phyloP scores from a whole-genome alignment of 1,139 yeast species.

The Scheffersomyces insectosa region DNA sequence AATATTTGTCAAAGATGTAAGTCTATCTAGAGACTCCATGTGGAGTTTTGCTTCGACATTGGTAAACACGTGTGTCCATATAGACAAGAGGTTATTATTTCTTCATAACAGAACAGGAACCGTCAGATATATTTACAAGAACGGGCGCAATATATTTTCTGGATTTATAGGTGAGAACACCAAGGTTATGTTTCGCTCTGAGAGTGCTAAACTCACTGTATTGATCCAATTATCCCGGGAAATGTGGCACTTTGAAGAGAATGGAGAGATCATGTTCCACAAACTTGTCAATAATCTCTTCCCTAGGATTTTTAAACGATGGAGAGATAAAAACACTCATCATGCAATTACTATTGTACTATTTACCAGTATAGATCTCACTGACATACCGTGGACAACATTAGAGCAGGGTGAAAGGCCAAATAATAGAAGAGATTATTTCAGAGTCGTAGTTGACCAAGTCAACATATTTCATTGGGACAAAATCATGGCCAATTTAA shows the following conservation, averaged over 20 bases:
- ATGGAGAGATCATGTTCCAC: constrained; percentile 92
- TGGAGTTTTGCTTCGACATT: constrained; percentile 76
- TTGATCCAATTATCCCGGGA: constrained; percentile 88
- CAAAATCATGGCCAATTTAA: constrained; percentile 82
- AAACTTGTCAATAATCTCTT: constrained; percentile 86
- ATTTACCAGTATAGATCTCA: constrained; percentile 77
- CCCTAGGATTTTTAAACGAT: constrained; percentile 84
- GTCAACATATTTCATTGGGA: constrained; percentile 87
- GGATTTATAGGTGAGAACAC: constrained; percentile 74
- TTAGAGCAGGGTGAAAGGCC: constrained; percentile 74
- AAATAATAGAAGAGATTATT: constrained; percentile 71
- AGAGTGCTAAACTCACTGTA: constrained; percentile 81
- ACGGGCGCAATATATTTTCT: constrained; percentile 66
- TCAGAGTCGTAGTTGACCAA: constrained; percentile 93
- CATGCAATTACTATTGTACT: constrained; percentile 90
- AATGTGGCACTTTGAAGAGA: constrained; percentile 98
- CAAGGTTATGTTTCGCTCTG: constrained; percentile 82
- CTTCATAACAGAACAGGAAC: constrained; percentile 60
- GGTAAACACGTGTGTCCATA: constrained; percentile 63
- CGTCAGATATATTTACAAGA: constrained; percentile 66
- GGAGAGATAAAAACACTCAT: constrained; percentile 86
- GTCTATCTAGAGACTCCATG: constrained; percentile 89
- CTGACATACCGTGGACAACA: constrained; percentile 55
- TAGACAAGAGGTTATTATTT: constrained; percentile 64
- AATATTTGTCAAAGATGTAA: constrained; percentile 75